Evolutionary conservation across 2,329 filamentous ascomycete genomes (phyloP).

Genomic region (Alternaria consortialis): DNA sequence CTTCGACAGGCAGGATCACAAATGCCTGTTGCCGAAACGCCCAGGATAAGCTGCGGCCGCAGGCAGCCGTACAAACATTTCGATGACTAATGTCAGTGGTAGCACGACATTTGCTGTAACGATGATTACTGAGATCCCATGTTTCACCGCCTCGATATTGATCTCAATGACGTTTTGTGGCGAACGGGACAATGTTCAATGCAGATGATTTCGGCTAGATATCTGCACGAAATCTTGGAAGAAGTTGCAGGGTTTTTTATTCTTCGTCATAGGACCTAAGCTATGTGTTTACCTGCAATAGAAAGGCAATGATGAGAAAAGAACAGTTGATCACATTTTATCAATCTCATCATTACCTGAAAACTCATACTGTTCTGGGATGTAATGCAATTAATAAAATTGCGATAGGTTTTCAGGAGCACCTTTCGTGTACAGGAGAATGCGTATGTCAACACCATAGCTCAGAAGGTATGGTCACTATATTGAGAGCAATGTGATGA

Average conservation of each 20-base stretch:
- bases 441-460: too few relatives aligned
- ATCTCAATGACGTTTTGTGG: background rate
- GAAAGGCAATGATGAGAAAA: background rate
- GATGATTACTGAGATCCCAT: background rate
- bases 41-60: background rate
- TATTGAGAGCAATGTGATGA: too few relatives aligned
- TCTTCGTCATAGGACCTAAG: background rate
- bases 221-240: too few relatives aligned
- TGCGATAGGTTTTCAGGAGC: too few relatives aligned
- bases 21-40: background rate
- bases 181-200: background rate
- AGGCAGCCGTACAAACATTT: background rate
- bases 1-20: background rate
- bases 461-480: too few relatives aligned
- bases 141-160: background rate
- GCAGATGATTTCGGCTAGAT: background rate
- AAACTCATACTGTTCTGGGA: too few relatives aligned
- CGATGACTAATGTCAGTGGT: background rate
- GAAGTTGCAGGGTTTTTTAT: background rate
- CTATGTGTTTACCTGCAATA: background rate
- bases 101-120: background rate
- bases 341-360: background rate
- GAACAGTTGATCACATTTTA: background rate
- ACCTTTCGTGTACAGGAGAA: too few relatives aligned
- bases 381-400: too few relatives aligned